Percentiles rank a stretch among this genome's conserved stretches.
These are phyloP conservation scores for Lodderomyces theae DNA, from an alignment of 1,139 yeast genomes.

Conservation along the genomic window DNA sequence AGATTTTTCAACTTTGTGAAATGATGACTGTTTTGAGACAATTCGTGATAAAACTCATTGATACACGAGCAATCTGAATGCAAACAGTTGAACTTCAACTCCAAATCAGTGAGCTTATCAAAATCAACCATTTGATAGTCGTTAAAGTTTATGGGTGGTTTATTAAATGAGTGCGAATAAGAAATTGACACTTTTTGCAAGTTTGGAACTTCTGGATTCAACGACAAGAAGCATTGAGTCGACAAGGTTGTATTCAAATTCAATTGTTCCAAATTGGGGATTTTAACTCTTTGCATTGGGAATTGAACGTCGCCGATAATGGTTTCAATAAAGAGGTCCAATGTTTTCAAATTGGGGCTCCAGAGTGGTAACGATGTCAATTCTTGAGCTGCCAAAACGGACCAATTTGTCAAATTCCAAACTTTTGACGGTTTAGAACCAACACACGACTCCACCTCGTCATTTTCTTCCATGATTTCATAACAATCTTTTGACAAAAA, in stretches of 20 bases:
- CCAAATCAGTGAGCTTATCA: constrained; percentile 11
- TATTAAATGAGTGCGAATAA: constrained; percentile 14
- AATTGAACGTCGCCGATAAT: constrained; percentile 3
- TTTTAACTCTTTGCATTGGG: constrained; percentile 2
- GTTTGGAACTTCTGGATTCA: constrained; percentile 9
- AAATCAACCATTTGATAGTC: constrained; percentile 10
- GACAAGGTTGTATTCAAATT: constrained; percentile 15
- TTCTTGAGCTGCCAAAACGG: constrained; percentile 13
- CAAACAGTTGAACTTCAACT: constrained; percentile 15
- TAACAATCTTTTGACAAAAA: constrained; percentile 9
- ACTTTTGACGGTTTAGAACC: constrained; percentile 6
- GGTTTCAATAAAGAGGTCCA: constrained; percentile 15
- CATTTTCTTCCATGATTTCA: constrained; percentile 14
- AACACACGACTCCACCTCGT: constrained; percentile 7
- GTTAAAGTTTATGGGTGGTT: constrained; percentile 8
- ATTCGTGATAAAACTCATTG: constrained; percentile 13
- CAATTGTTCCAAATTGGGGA: constrained; percentile 8
- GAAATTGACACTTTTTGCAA: constrained; percentile 12
- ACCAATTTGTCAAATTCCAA: constrained; percentile 13
- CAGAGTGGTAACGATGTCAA: constrained; percentile 8
- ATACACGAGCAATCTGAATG: constrained; percentile 15
- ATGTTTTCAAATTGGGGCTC: constrained; percentile 11
- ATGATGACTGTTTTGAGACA: constrained; percentile 6
- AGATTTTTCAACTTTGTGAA: constrained; percentile 12
- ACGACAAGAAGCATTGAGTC: constrained; percentile 11